Base-by-base conservation (phyloP, 75 land plant genomes). In the Picea sitchensis region DNA sequence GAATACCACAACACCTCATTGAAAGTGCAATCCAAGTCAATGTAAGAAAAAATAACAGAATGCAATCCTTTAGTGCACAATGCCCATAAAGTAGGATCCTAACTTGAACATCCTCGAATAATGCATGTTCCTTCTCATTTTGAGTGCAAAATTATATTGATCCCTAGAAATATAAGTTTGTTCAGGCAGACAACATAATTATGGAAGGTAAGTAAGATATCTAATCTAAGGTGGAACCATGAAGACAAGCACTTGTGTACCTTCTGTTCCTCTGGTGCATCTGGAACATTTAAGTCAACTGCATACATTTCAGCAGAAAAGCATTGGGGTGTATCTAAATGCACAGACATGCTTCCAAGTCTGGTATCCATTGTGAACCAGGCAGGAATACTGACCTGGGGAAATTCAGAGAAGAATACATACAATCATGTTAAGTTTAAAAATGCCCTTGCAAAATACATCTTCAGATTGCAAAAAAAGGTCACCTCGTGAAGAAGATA, bases 301-400 rank as follows among this genome's bases (percentile, higher is more conserved):
- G 95, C 90, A 85, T 97, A 97, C 98, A 97, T 97, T 80, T 97
- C 99, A n/a, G 99, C 98, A 26, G 95, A 91, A 76, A 97, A 97
- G 86, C 99, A 97, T 75, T 95, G 98, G 31, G 99, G 99, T 8
- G 99, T 90, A 36, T 97, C 99, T 64, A 97, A 83, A 77, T 97
- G 99, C 32, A 97, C 67, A 32, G 99, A 92, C 80, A 97, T 87
- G 85, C 92, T 84, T 21, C 99, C 99, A 77, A 95, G 87, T 64
- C 91, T 76, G 15, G 92, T 90, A 78, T 97, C 99, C 84, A 91
- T 91, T 18, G 99, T 91, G 57, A 95, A 97, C 99, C 99, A 97
- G 30, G 98, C 87, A 77, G 99, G 98, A 67, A 97, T 86, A 79
- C 99, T 92, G 65, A 97, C 95, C 99, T 96, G 76, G 18, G 1